Conservation (phyloP, 345 rosid genomes). For the Salix purpurea region DNA sequence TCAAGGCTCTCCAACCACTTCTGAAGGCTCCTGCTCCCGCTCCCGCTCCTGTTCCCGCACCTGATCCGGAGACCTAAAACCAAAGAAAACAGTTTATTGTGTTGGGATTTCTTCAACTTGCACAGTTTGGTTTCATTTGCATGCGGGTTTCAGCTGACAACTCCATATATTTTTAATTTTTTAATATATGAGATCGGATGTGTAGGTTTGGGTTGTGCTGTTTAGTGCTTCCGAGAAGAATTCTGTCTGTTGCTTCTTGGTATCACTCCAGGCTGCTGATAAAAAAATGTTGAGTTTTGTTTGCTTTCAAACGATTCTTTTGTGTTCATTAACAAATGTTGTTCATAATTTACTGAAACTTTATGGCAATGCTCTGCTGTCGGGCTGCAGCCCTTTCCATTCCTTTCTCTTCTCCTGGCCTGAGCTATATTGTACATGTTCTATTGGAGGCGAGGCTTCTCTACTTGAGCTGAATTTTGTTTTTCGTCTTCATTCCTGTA, state of each 20-base stretch:
- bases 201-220: slow-evolving; percentile 16
- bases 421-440: background rate
- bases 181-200: slow-evolving; percentile 21
- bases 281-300: slow-evolving; percentile 2
- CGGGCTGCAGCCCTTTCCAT: background rate
- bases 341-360: background rate
- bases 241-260: slow-evolving; percentile 5
- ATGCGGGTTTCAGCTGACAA: slow-evolving; percentile 11
- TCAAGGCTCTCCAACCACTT: slow-evolving; percentile 95
- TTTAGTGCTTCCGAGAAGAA: background rate
- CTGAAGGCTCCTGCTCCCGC: slow-evolving; percentile 27
- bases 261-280: slow-evolving; percentile 3
- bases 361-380: background rate
- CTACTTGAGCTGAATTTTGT: background rate
- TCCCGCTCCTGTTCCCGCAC: no score
- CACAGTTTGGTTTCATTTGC: slow-evolving; percentile 32
- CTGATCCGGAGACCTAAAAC: slow-evolving; percentile 16
- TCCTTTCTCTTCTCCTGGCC: background rate
- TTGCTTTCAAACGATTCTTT: slow-evolving; percentile 11
- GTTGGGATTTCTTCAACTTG: slow-evolving; percentile 25
- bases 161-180: slow-evolving; percentile 20
- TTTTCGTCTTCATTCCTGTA: no score
- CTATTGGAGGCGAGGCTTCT: background rate
- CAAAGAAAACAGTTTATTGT: background rate
- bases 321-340: slow-evolving; percentile 2